A percentile compares a stretch with the other conserved stretches of the same genome.
Conservation (phyloP, 495 filamentous ascomycete species). For the Tuber aestivum region DNA sequence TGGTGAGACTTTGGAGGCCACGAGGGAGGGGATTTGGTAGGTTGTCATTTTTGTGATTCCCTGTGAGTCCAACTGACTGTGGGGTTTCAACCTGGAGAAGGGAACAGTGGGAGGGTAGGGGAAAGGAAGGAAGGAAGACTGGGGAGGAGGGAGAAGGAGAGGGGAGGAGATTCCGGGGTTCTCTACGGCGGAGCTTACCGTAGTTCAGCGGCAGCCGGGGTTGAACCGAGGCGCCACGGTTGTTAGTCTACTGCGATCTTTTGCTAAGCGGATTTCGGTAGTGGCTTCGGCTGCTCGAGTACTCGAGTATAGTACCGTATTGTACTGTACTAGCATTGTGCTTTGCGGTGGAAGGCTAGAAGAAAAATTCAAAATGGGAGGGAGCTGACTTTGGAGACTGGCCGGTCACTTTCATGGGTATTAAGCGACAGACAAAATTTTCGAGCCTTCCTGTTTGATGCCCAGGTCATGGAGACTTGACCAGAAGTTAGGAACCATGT, state of each 20-base stretch:
- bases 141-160: background rate
- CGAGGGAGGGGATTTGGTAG: conserved; percentile 34
- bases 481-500: background rate
- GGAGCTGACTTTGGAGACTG: background rate
- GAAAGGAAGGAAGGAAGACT: background rate
- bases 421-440: background rate
- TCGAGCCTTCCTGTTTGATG: background rate
- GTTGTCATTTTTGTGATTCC: conserved; percentile 43
- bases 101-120: background rate
- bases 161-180: background rate
- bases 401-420: background rate
- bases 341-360: background rate
- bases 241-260: background rate
- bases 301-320: background rate
- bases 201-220: background rate
- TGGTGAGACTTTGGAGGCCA: conserved; percentile 37
- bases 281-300: no score
- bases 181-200: background rate
- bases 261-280: background rate
- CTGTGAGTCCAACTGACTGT: background rate
- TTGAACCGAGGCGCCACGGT: background rate
- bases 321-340: no score
- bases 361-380: background rate
- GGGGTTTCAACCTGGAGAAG: background rate
- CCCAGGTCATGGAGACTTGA: background rate